A percentile compares a stretch with the other conserved stretches of the same genome.
phyloP scores from a whole-genome alignment of 192 early-diverging fungal genomes.

The Dissophora ornata region DNA sequence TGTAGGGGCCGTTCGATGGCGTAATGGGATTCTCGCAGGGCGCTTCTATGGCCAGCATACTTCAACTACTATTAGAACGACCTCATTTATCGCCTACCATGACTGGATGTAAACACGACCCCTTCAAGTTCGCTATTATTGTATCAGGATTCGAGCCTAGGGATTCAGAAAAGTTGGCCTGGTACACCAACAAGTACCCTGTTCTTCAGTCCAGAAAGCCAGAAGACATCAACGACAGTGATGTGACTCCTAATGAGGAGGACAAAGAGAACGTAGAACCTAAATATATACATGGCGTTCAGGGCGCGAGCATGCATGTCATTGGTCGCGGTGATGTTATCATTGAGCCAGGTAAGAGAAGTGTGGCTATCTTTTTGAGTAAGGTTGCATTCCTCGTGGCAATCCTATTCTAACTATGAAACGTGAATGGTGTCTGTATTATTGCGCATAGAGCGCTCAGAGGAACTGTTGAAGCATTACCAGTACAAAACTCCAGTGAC shows the following conservation, averaged over 20 bases:
- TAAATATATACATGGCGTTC: constrained; percentile 30
- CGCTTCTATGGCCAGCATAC: constrained; percentile 60
- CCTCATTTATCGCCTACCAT: constrained; percentile 48
- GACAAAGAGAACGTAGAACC: constrained; percentile 24
- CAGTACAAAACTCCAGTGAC: constrained; percentile 14
- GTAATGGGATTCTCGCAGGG: constrained; percentile 70
- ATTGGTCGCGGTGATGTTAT: constrained; percentile 47
- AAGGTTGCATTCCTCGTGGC: too few relatives aligned
- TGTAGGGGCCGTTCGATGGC: constrained; percentile 68
- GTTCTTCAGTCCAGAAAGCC: neutral
- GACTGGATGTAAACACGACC: constrained; percentile 37
- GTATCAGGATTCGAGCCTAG: constrained; percentile 59
- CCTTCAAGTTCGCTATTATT: constrained; percentile 61
- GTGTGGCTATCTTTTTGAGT: too few relatives aligned
- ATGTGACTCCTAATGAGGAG: constrained; percentile 1
- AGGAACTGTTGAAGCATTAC: constrained; percentile 41
- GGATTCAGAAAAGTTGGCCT: constrained; percentile 25
- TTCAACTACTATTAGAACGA: constrained; percentile 57
- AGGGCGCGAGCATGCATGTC: constrained; percentile 49
- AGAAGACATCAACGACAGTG: neutral
- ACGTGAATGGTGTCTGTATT: too few relatives aligned
- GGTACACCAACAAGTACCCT: constrained; percentile 42
- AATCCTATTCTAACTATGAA: too few relatives aligned
- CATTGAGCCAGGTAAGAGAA: constrained; percentile 43
- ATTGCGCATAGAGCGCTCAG: constrained; percentile 21